Base-by-base conservation (phyloP, 1,284 basidiomycete genomes). In the Cerioporus squamosus region DNA sequence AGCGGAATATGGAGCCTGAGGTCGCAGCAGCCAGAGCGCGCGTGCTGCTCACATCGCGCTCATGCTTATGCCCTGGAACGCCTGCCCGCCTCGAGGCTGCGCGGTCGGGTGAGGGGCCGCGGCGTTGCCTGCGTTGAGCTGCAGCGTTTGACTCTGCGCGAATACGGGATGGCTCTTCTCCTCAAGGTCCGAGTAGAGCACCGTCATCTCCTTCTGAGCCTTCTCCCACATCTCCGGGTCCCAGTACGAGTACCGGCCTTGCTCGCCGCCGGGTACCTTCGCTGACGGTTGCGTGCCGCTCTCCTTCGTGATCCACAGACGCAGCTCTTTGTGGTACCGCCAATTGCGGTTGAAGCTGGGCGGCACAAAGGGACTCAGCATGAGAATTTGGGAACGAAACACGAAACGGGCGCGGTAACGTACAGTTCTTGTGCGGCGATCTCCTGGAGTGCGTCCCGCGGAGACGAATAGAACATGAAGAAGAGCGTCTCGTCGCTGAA, bases 401-500 rank as follows among this genome's bases (percentile, higher is more conserved):
- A 20, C 26, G 18, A 47, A 52, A 36, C 29, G 33, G 14, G 33
- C 14, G 12, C 8, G 33, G 22, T n/a, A 6, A 85, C 91, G 73
- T 75, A 96, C 90, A 99, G 81, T 81, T 98, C 97, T 73, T 94
- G 91, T 44, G 95, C 95, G 14, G 97, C 97, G 48, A 96, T 86
- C 76, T 98, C 95, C 75, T 99, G 97, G 63, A 98, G 79, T 31
- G 92, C 87, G 76, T 99, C 97, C 69, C 94, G 81, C 55, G 97
- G 95, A 74, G 88, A 90, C 59, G 94, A 90, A 79, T 99, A 99
- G 81, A 99, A 99, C 86, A 98, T 97, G 83, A 95, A 98, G 78
- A 99, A 98, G 39, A 99, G 78, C 26, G 97, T 98, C 79, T 99
- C 97, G 75, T 99, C 97, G 71, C 91, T 92, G 75, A 99, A 98